Conservation (phyloP, 306 rosid genomes). For the Calophaca sinica region DNA sequence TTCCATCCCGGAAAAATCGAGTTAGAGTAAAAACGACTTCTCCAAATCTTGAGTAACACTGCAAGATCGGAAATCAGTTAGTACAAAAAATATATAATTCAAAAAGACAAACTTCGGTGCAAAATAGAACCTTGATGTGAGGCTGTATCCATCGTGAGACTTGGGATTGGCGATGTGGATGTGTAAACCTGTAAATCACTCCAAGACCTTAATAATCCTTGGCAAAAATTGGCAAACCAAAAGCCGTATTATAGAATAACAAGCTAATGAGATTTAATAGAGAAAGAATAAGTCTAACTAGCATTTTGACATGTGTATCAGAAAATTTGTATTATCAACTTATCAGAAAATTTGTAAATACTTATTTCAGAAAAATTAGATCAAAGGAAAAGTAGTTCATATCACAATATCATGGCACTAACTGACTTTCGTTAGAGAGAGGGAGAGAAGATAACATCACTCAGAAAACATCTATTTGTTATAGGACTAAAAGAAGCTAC, state of each 20-base stretch:
- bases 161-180: constrained; percentile 84
- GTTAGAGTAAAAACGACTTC: constrained; percentile 83
- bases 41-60: constrained; percentile 89
- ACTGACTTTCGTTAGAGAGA: not conserved
- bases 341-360: not conserved
- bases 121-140: constrained; percentile 77
- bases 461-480: constrained; percentile 23
- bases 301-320: constrained; percentile 7
- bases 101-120: constrained; percentile 30
- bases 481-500: constrained; percentile 27
- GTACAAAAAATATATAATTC: constrained; percentile 37
- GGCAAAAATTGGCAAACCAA: constrained; percentile 23
- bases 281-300: not conserved
- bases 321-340: constrained; percentile 2
- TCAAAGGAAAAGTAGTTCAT: constrained; percentile 12
- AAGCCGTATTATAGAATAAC: constrained; percentile 24
- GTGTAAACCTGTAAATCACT: constrained; percentile 71
- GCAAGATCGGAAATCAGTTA: constrained; percentile 48
- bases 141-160: constrained; percentile 94
- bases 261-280: constrained; percentile 20
- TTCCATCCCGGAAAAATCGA: constrained; percentile 82
- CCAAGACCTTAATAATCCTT: constrained; percentile 30
- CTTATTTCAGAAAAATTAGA: not conserved
- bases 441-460: not conserved
- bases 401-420: constrained; percentile 28